A percentile compares a stretch with the other conserved stretches of the same genome.
Conservation (phyloP, 495 filamentous ascomycete genomes). For the Penicillium subrubescens region DNA sequence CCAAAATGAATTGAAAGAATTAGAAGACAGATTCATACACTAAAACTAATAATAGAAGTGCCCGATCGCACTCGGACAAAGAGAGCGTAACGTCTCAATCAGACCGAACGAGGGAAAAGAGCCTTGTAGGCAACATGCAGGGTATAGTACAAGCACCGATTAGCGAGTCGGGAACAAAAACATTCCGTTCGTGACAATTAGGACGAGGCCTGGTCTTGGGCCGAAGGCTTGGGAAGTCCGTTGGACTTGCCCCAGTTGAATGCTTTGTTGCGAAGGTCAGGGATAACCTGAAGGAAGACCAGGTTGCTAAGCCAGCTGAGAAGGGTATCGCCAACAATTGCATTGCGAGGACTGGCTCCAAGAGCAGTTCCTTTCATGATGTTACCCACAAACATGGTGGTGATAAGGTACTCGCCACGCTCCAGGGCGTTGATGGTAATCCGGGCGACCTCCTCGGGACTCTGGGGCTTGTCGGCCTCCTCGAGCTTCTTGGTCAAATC, state of each 20-base stretch:
- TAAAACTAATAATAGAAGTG: slow-evolving; percentile 1
- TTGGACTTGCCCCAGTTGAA: slow-evolving; percentile 50
- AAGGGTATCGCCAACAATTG: slow-evolving; percentile 42
- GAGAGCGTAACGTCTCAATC: slow-evolving; percentile 10
- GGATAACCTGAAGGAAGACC: slow-evolving; percentile 45
- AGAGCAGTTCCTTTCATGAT: slow-evolving; percentile 63
- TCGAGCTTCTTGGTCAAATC: slow-evolving; percentile 80
- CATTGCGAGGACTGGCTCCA: slow-evolving; percentile 47
- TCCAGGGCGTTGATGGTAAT: slow-evolving; percentile 75
- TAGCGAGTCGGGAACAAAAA: not conserved
- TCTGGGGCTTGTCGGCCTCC: slow-evolving; percentile 76
- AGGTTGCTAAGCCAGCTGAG: slow-evolving; percentile 48
- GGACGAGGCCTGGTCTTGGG: not conserved
- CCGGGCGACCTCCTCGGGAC: slow-evolving; percentile 72
- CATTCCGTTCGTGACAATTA: not conserved
- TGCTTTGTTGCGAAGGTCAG: slow-evolving; percentile 46
- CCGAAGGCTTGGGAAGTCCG: slow-evolving; percentile 30
- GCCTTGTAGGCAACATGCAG: slow-evolving; percentile 14
- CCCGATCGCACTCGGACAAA: not conserved
- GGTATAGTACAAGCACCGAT: slow-evolving; percentile 28
- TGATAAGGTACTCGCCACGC: slow-evolving; percentile 74
- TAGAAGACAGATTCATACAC: not conserved
- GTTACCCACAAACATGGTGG: slow-evolving; percentile 65
- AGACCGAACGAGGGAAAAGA: slow-evolving; percentile 12
- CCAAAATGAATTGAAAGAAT: not conserved